Percentiles rank a stretch among this genome's conserved stretches.
Conservation (phyloP, 352 stramenopile species). For the Phytophthora agathidicida region DNA sequence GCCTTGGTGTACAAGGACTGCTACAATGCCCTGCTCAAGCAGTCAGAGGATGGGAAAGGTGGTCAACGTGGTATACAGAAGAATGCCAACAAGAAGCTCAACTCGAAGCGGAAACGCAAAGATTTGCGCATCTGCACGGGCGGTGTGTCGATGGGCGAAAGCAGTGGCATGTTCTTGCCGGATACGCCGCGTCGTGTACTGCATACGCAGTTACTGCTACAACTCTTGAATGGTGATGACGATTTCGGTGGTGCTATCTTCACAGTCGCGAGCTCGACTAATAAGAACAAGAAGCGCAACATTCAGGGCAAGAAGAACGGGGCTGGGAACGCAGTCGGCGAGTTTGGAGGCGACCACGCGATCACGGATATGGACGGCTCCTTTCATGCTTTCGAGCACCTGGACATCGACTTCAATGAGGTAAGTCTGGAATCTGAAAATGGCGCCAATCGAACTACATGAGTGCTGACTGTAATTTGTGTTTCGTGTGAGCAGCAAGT, state of each 20-base stretch:
- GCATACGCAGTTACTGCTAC: slow-evolving; percentile 82
- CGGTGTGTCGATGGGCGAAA: slow-evolving; percentile 37
- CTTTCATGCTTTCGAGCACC: slow-evolving; percentile 79
- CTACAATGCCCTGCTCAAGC: slow-evolving; percentile 76
- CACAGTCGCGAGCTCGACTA: slow-evolving; percentile 33
- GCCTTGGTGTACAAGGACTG: slow-evolving; percentile 76
- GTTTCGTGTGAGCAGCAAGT: slow-evolving; percentile 59
- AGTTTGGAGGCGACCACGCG: slow-evolving; percentile 23
- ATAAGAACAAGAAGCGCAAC: slow-evolving; percentile 73
- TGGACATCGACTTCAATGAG: slow-evolving; percentile 90
- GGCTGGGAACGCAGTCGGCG: slow-evolving; percentile 1
- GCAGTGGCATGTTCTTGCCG: slow-evolving; percentile 74
- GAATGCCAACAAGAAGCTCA: slow-evolving; percentile 57
- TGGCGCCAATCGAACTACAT: too few relatives aligned
- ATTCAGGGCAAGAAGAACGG: slow-evolving; percentile 32
- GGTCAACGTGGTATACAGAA: slow-evolving; percentile 19
- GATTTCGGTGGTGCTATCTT: slow-evolving; percentile 30
- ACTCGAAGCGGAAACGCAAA: slow-evolving; percentile 84
- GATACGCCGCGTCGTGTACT: slow-evolving; percentile 76
- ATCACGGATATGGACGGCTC: slow-evolving; percentile 69
- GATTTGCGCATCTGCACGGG: slow-evolving; percentile 81
- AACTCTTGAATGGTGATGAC: slow-evolving; percentile 70
- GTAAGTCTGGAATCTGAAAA: slow-evolving; percentile 30
- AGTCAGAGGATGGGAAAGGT: slow-evolving; percentile 42
- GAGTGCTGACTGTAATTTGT: slow-evolving; percentile 13